Evolutionary conservation across 768 basidiomycete species (phyloP), one percentile per base, ranked within the genome.

Genomic region (Leccinum disarticulatum): DNA sequence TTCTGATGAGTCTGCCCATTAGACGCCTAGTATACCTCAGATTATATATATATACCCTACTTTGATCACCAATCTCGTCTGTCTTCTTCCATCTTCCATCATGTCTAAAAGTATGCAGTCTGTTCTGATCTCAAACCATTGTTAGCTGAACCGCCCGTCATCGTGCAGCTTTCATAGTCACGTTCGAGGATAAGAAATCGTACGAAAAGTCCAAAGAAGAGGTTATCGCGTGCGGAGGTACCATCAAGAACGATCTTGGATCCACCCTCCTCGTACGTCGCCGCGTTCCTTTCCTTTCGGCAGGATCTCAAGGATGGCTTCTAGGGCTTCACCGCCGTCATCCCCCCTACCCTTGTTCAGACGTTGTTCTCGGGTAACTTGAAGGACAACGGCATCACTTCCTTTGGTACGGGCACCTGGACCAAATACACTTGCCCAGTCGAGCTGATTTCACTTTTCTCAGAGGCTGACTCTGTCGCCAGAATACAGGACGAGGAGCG

Each of bases 291-390:
- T 2, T 56, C 25, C 6, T 27, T 13, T 36, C 7, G 35, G 41
- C 11, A 25, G 8, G 38, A 48, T 50, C 17, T 28, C 53, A 15
- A 54, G 1, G 5, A 3, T 6, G 19, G 17, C 33, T 13, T 52
- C 8, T 22, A 71, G 69, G 59, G 63, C 19, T 69, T 70, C 61
- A 50, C 59, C 1, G 69, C 65, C n/a, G 14, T 10, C 47, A 59
- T 70, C 4, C 57, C 69, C 5, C 13, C 11, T 0, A 1, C 22
- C 15, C 1, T 61, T 14, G 54, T 56, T 27, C 0, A 28, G 4
- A 11, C 14, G 25, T 50, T 68, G 2, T 2, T 0, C 8, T 14
- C 52, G 15, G 15, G 15, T 0, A 43, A 4, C 55, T 31, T 68
- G 8, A 15, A 0, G 10, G 22, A 28, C 2, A 58, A 2, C 7